Evolutionary conservation across 331 rosid genomes (phyloP).

Genomic region (Acacia concinna): DNA sequence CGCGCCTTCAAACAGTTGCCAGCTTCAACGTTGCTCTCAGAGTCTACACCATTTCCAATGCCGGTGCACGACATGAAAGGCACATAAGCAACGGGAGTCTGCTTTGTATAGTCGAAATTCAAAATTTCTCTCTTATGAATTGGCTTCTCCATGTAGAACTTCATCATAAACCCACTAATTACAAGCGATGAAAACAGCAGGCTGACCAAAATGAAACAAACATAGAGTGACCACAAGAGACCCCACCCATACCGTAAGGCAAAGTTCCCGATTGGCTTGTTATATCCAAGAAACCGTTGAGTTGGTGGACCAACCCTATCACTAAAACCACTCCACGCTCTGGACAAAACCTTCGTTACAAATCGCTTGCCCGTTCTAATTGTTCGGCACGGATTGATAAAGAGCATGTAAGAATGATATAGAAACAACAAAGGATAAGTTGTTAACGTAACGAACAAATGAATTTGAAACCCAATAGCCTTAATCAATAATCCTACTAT

Average conservation of each 20-base stretch:
- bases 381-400: constrained; percentile 57
- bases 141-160: constrained; percentile 66
- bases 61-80: constrained; percentile 54
- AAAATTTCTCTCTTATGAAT: constrained; percentile 55
- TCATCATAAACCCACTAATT: constrained; percentile 56
- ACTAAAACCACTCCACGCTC: constrained; percentile 27
- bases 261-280: constrained; percentile 48
- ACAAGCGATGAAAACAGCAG: constrained; percentile 57
- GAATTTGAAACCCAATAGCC: constrained; percentile 61
- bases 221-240: constrained; percentile 63
- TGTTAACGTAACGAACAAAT: constrained; percentile 44
- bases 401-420: constrained; percentile 42
- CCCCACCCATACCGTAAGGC: constrained; percentile 79
- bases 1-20: constrained; percentile 27
- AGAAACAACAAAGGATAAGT: constrained; percentile 57
- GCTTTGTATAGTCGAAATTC: constrained; percentile 78
- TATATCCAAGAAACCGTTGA: constrained; percentile 45
- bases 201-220: constrained; percentile 55
- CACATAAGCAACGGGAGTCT: constrained; percentile 74
- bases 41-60: constrained; percentile 38
- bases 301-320: constrained; percentile 39
- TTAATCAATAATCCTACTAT: constrained; percentile 59
- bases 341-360: constrained; percentile 23
- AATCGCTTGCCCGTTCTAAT: constrained; percentile 40
- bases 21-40: constrained; percentile 30